Percentiles rank a stretch among this genome's conserved stretches.
phyloP scores from a whole-genome alignment of 768 basidiomycete species.

The Auricularia auricula-judae region DNA sequence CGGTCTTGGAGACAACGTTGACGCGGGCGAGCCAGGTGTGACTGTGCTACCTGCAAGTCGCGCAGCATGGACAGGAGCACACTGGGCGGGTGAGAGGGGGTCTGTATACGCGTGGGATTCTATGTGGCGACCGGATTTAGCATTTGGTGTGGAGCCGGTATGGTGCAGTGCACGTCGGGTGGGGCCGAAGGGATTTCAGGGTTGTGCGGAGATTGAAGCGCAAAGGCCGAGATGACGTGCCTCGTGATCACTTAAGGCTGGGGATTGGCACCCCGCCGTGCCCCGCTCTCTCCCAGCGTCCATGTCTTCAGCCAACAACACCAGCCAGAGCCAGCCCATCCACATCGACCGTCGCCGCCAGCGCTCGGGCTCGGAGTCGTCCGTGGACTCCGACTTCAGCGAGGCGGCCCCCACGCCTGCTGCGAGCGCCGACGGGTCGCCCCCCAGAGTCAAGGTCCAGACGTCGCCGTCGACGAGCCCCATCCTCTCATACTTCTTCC shows the following conservation, averaged over 20 bases:
- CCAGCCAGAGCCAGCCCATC: slow-evolving; percentile 57
- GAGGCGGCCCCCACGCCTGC: slow-evolving; percentile 25
- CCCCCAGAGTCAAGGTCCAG: slow-evolving; percentile 2
- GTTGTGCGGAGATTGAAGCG: neutral
- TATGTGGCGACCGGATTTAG: too few relatives aligned
- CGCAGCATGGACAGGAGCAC: too few relatives aligned
- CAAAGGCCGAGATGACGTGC: neutral
- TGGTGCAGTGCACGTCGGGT: too few relatives aligned
- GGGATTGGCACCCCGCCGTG: neutral
- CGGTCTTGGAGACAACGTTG: too few relatives aligned
- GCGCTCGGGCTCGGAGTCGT: slow-evolving; percentile 41
- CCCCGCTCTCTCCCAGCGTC: neutral
- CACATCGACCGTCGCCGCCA: slow-evolving; percentile 37
- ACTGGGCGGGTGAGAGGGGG: too few relatives aligned
- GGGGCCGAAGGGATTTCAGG: neutral
- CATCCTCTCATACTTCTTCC: slow-evolving; percentile 59
- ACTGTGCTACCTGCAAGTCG: too few relatives aligned
- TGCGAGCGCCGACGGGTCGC: slow-evolving; percentile 22
- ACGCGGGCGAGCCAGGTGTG: too few relatives aligned
- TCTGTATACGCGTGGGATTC: too few relatives aligned
- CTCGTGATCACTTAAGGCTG: neutral
- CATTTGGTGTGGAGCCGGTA: too few relatives aligned
- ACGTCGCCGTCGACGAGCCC: slow-evolving; percentile 48
- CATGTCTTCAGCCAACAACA: slow-evolving; percentile 7
- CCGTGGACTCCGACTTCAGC: slow-evolving; percentile 2